Evolutionary conservation across 1,139 yeast genomes (phyloP).

Genomic region (Ogataea hybrid): DNA sequence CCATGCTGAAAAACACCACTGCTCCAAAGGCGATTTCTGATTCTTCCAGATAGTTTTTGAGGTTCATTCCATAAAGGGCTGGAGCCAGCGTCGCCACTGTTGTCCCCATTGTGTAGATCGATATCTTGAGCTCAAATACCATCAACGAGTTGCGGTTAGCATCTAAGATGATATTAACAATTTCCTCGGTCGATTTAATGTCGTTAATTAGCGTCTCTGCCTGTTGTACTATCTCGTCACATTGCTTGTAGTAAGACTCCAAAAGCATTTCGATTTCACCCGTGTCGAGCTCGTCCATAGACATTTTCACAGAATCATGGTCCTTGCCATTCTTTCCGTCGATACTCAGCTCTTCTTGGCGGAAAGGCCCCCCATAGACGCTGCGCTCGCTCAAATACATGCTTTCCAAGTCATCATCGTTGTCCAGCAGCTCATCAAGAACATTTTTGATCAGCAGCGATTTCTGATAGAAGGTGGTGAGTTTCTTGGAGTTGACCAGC

Average conservation of each 20-base stretch:
- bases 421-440: slow-evolving; percentile 72
- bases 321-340: not conserved
- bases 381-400: slow-evolving; percentile 66
- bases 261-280: slow-evolving; percentile 86
- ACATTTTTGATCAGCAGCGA: slow-evolving; percentile 66
- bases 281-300: slow-evolving; percentile 38
- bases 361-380: slow-evolving; percentile 5
- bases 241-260: slow-evolving; percentile 91
- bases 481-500: slow-evolving; percentile 62
- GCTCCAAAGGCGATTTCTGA: slow-evolving; percentile 61
- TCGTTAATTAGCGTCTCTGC: slow-evolving; percentile 82
- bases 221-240: slow-evolving; percentile 95
- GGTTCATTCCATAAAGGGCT: slow-evolving; percentile 93
- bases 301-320: not conserved
- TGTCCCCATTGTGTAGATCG: slow-evolving; percentile 81
- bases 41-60: slow-evolving; percentile 87
- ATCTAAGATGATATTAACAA: slow-evolving; percentile 90
- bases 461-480: slow-evolving; percentile 66
- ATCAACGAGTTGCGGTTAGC: slow-evolving; percentile 92
- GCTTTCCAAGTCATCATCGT: slow-evolving; percentile 84
- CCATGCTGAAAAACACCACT: slow-evolving; percentile 50
- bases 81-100: slow-evolving; percentile 76
- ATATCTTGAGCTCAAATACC: slow-evolving; percentile 81
- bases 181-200: slow-evolving; percentile 92
- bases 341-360: slow-evolving; percentile 6